phyloP scores from a whole-genome alignment of 129 eudicot genomes.

The Tagetes patula region DNA sequence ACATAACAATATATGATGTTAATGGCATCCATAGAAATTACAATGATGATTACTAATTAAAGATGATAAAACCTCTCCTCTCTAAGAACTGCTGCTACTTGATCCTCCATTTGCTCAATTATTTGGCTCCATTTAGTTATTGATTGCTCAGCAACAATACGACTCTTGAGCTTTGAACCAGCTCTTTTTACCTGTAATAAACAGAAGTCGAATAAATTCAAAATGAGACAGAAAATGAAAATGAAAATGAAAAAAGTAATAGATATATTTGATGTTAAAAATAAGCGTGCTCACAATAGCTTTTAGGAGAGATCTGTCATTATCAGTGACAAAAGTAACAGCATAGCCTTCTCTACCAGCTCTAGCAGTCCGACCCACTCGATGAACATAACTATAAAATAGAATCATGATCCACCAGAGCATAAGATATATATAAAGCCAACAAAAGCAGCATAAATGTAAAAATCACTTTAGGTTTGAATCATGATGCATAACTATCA shows the following conservation, averaged over 20 bases:
- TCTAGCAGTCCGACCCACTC: slow-evolving; percentile 99
- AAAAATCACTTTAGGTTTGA: slow-evolving; percentile 1
- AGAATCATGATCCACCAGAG: background rate
- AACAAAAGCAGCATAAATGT: background rate
- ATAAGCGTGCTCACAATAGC: slow-evolving; percentile 62
- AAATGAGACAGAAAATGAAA: background rate
- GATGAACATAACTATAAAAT: slow-evolving; percentile 76
- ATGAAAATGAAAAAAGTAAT: background rate
- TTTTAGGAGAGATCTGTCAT: slow-evolving; percentile 81
- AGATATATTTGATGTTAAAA: background rate
- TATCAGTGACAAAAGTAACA: slow-evolving; percentile 92
- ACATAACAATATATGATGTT: background rate
- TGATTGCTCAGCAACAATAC: slow-evolving; percentile 83
- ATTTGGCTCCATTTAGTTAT: slow-evolving; percentile 68
- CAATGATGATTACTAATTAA: background rate
- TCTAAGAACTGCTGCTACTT: slow-evolving; percentile 67
- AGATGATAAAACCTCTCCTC: slow-evolving; percentile 69
- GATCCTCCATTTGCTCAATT: slow-evolving; percentile 92
- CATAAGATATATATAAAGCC: too few species aligned
- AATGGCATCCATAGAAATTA: background rate
- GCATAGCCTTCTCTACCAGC: slow-evolving; percentile 94
- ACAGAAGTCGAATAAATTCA: background rate
- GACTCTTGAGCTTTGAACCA: slow-evolving; percentile 76
- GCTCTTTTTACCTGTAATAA: slow-evolving; percentile 70
- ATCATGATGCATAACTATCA: slow-evolving; percentile 2